A percentile compares a stretch with the other conserved stretches of the same genome.
Evolutionary conservation across 106 monocot species (phyloP).

Genomic region (Dendrobium nobile): DNA sequence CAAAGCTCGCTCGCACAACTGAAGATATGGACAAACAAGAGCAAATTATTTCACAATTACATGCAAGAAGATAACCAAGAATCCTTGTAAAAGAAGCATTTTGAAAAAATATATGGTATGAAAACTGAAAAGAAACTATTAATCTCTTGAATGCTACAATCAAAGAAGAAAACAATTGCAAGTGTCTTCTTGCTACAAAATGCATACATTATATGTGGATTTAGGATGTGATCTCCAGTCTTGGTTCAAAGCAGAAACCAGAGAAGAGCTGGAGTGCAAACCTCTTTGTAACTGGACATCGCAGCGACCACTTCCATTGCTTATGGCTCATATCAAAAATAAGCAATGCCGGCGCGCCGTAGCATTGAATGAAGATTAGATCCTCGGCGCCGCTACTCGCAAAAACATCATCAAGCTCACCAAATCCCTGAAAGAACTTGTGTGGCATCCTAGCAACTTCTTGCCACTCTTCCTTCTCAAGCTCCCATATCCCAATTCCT

Average conservation of each 20-base stretch:
- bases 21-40: too few relatives aligned
- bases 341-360: constrained; percentile 40
- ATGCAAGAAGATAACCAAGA: too few relatives aligned
- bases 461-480: constrained; percentile 48
- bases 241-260: constrained; percentile 61
- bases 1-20: too few relatives aligned
- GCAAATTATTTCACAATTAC: too few relatives aligned
- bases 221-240: constrained; percentile 42
- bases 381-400: constrained; percentile 46
- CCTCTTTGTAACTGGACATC: constrained; percentile 43
- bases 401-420: constrained; percentile 7
- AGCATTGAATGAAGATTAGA: constrained; percentile 58
- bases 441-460: constrained; percentile 84
- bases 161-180: constrained; percentile 1
- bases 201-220: background rate
- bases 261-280: constrained; percentile 63
- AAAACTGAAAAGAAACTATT: background rate
- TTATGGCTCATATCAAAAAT: constrained; percentile 37
- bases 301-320: constrained; percentile 50
- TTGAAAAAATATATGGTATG: background rate
- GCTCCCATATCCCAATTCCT: constrained; percentile 89
- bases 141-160: background rate
- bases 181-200: background rate
- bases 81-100: background rate
- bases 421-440: constrained; percentile 45